phyloP scores from a whole-genome alignment of 192 early-diverging fungal species.

The Coemansia reversa region DNA sequence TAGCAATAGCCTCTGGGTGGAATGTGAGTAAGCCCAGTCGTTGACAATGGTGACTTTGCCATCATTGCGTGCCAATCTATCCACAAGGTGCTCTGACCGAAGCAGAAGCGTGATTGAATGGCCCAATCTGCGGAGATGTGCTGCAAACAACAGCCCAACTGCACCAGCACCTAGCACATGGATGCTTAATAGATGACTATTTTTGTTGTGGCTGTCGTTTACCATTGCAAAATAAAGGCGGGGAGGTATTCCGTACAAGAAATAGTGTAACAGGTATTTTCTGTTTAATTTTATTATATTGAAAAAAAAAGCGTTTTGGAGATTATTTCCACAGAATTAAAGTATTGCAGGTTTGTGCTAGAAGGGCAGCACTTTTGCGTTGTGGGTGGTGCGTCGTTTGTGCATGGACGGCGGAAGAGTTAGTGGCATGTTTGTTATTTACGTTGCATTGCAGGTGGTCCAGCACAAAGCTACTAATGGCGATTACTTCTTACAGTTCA shows the following conservation, averaged over 20 bases:
- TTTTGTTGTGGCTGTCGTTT: not conserved
- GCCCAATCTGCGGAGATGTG: conserved; percentile 54
- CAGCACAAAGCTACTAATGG: too few relatives aligned
- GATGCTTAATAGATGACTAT: conserved; percentile 22
- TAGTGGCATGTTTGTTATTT: too few relatives aligned
- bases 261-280: not conserved
- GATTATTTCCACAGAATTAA: too few relatives aligned
- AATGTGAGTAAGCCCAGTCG: conserved; percentile 32
- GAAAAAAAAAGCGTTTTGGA: not conserved
- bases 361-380: too few relatives aligned
- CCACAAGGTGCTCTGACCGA: conserved; percentile 51
- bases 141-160: conserved; percentile 66
- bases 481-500: too few relatives aligned
- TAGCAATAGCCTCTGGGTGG: conserved; percentile 39
- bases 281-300: not conserved
- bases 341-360: too few relatives aligned
- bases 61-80: conserved; percentile 27
- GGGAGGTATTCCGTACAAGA: not conserved
- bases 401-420: too few relatives aligned
- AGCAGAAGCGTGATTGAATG: conserved; percentile 61
- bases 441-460: too few relatives aligned
- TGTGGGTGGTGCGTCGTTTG: too few relatives aligned
- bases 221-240: not conserved
- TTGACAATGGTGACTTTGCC: conserved; percentile 25
- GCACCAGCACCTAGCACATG: conserved; percentile 72